These are phyloP conservation scores for Diaporthe longicolla DNA, from an alignment of 2,329 filamentous ascomycete genomes.

Conservation along the genomic window DNA sequence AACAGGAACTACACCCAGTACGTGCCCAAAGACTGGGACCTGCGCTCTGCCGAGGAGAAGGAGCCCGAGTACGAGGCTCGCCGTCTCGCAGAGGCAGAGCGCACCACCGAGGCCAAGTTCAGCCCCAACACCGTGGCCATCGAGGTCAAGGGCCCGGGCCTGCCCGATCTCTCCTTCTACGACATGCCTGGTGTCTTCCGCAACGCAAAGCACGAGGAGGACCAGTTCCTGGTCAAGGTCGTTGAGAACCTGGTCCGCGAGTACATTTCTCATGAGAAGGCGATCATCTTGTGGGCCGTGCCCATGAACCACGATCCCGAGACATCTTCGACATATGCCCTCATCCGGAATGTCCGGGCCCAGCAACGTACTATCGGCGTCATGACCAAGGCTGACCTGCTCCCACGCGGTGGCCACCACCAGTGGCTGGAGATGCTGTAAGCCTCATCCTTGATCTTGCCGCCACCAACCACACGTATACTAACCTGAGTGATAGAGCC, in stretches of 20 bases:
- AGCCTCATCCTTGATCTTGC: neutral
- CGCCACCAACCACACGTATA: neutral
- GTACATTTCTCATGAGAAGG: conserved; percentile 78
- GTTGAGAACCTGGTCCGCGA: conserved; percentile 78
- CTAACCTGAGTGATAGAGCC: conserved; percentile 45
- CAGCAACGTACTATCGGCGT: conserved; percentile 77
- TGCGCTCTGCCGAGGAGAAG: conserved; percentile 42
- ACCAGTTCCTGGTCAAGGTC: conserved; percentile 78
- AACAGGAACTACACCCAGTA: conserved; percentile 65
- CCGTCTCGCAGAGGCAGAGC: conserved; percentile 53
- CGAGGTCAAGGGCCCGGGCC: conserved; percentile 78
- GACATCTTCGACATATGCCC: conserved; percentile 78
- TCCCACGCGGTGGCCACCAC: conserved; percentile 65
- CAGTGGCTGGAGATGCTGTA: conserved; percentile 72
- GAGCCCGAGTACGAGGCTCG: conserved; percentile 40
- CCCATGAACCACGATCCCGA: conserved; percentile 85
- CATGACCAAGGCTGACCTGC: conserved; percentile 86
- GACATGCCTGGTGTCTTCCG: conserved; percentile 89
- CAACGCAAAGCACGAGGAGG: conserved; percentile 73
- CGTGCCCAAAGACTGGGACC: conserved; percentile 60
- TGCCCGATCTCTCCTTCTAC: conserved; percentile 85
- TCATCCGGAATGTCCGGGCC: conserved; percentile 72
- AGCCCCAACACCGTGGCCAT: conserved; percentile 86
- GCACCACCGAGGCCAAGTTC: conserved; percentile 73
- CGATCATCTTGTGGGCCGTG: conserved; percentile 83